phyloP scores from a whole-genome alignment of 306 rosid species.

The Quercus rubra region DNA sequence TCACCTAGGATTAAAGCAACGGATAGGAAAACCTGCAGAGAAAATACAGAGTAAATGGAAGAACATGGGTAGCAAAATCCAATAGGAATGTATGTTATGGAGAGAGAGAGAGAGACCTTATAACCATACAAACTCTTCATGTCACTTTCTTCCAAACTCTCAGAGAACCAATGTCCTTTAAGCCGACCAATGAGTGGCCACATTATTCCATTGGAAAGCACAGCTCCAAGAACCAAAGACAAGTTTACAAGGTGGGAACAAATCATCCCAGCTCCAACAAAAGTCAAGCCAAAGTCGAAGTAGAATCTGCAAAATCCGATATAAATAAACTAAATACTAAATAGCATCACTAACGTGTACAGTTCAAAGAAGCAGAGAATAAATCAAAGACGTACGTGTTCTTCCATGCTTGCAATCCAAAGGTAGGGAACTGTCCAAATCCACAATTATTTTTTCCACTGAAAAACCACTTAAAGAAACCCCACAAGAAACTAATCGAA shows the following conservation, averaged over 20 bases:
- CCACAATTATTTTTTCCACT: slow-evolving; percentile 76
- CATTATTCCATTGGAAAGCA: slow-evolving; percentile 73
- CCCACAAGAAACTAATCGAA: slow-evolving; percentile 84
- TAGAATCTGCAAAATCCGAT: slow-evolving; percentile 60
- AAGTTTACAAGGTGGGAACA: slow-evolving; percentile 83
- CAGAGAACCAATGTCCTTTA: slow-evolving; percentile 78
- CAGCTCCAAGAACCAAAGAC: slow-evolving; percentile 88
- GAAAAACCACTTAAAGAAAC: slow-evolving; percentile 89
- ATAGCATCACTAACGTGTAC: not conserved
- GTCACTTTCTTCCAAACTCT: slow-evolving; percentile 57
- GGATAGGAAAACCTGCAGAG: slow-evolving; percentile 58
- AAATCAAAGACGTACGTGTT: slow-evolving; percentile 44
- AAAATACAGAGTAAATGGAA: not conserved
- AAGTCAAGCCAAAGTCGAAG: slow-evolving; percentile 74
- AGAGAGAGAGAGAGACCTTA: slow-evolving; percentile 41
- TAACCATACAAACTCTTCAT: slow-evolving; percentile 96
- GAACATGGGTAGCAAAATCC: not conserved
- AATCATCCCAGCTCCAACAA: slow-evolving; percentile 97
- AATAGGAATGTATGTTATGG: not conserved
- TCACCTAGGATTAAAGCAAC: slow-evolving; percentile 83
- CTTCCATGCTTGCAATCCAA: slow-evolving; percentile 90
- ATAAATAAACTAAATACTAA: not conserved
- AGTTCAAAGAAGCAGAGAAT: not conserved
- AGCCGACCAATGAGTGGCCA: slow-evolving; percentile 69
- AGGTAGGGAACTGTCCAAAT: slow-evolving; percentile 81